Evolutionary conservation across 495 filamentous ascomycete species (phyloP).

Genomic region (Lentithecium fluviatile): DNA sequence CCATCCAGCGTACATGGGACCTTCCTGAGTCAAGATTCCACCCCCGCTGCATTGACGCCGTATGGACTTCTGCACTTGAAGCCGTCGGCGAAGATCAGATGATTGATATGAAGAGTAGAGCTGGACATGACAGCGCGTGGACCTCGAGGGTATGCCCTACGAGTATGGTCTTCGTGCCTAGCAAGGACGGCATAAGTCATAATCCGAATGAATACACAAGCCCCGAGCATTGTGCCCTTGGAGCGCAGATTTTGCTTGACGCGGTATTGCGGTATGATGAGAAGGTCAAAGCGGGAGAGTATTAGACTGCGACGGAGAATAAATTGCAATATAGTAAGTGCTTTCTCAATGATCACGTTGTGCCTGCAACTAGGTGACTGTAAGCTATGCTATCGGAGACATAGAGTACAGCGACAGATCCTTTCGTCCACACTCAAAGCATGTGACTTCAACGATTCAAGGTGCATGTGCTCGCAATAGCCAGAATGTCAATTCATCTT

Average conservation of each 20-base stretch:
- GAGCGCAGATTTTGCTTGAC: constrained; percentile 30
- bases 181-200: constrained; percentile 32
- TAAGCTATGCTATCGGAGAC: too few species aligned
- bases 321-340: not conserved
- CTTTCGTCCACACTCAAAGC: too few species aligned
- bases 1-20: constrained; percentile 28
- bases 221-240: constrained; percentile 33
- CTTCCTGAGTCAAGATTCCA: constrained; percentile 33
- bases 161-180: constrained; percentile 35
- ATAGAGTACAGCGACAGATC: too few species aligned
- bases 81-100: constrained; percentile 23
- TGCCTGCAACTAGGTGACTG: too few species aligned
- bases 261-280: constrained; percentile 33
- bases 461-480: too few species aligned
- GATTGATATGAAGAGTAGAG: constrained; percentile 29
- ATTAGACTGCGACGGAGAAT: not conserved
- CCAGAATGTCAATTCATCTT: too few species aligned
- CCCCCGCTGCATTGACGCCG: constrained; percentile 22
- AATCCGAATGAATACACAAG: constrained; percentile 37
- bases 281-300: constrained; percentile 9
- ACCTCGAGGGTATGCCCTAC: constrained; percentile 31
- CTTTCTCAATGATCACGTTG: too few species aligned
- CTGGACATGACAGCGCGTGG: constrained; percentile 34
- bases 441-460: too few species aligned
- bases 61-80: constrained; percentile 20